Evolutionary conservation across 352 stramenopile species (phyloP), one percentile per base, ranked within the genome.

Genomic region (Elongisporangium anandrum): DNA sequence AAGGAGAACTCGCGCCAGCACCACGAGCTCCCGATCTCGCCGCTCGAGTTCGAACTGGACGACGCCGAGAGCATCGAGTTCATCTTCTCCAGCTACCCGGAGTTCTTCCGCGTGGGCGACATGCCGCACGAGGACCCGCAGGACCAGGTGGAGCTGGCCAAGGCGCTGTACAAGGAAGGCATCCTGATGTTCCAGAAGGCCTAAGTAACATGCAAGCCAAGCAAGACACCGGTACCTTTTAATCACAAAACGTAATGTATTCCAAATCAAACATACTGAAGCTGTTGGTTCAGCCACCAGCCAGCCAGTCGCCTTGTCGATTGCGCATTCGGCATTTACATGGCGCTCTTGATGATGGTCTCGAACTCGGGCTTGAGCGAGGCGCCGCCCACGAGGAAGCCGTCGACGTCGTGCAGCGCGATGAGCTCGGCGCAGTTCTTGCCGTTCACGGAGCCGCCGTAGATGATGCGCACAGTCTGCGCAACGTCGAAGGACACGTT

Each of bases 331-430:
- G 7, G 26, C 26, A 12, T 17, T 76, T 81, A 87, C 52, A 85
- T 64, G 17, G 79, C 75, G 50, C 79, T 87, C 34, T 73, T 60
- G 59, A 92, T 88, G 63, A 98, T 98, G 29, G 89, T 77, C 54
- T 80, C 70, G 59, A 98, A 97, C 56, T 98, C 90, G 22, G 87
- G 82, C 63, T 97, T 97, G 65, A 98, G 84, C 41, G 92, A 97
- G 7, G 94, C 94, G 55, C 94, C 93, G 53, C 94, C 94, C 39
- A 98, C 94, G 21, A 98, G 81, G 81, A 98, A 98, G 22, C 94
- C 94, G 60, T 98, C 94, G 51, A 92, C 79, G 59, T 92, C 84
- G 20, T 85, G 68, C 29, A 96, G 78, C 24, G 73, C 75, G 53
- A 97, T 96, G 60, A 98, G 85, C 54, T 94, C 81, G 26, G 70